Evolutionary conservation across 2,329 filamentous ascomycete species (phyloP), one percentile per base, ranked within the genome.

Genomic region (Pyrenochaeta sp.): DNA sequence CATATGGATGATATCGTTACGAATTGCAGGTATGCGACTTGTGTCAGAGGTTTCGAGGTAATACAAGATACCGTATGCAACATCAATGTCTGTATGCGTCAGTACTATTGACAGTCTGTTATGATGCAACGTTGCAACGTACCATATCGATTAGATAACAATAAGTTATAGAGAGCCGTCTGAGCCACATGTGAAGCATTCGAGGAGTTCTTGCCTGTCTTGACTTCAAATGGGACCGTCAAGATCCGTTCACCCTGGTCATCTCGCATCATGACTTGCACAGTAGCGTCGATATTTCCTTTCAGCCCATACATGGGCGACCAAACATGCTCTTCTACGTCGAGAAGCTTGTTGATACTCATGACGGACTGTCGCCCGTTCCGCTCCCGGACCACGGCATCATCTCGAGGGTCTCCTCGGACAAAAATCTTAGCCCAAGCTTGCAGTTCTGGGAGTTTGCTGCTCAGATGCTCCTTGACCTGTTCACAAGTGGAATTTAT

Each of bases 261-360:
- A 51, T 96, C 90, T 49, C 85, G 81, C 81, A 97, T 90, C 0
- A 85, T 86, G 14, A 95, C 90, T 77, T 99, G 91, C 1, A 99
- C 90, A 0, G 95, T 98, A 23, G 95, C 95, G 77, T 99, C 95
- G 54, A 99, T 95, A 66, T 98, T 99, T 27, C 95, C 95, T 75
- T 99, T 99, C 14, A 99, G 81, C 0, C 95, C 95, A 72, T 96
- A 99, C 86, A 92, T 94, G 0, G 95, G 95, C 6, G 94, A 98
- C 95, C 95, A 99, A 23, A 99, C 88, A 71, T 98, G 95, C 75
- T 99, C 95, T 73, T 99, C 95, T 9, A 99, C 91, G 71, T 98
- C 95, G 12, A 99, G 87, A 23, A 99, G 81, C 72, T 98, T 99
- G 68, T 89, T 96, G 63, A 99, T 88, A 63, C 90, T 92, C 84